These are phyloP conservation scores for Coniosporium apollinis DNA, from an alignment of 495 filamentous ascomycete genomes.

Conservation along the genomic window DNA sequence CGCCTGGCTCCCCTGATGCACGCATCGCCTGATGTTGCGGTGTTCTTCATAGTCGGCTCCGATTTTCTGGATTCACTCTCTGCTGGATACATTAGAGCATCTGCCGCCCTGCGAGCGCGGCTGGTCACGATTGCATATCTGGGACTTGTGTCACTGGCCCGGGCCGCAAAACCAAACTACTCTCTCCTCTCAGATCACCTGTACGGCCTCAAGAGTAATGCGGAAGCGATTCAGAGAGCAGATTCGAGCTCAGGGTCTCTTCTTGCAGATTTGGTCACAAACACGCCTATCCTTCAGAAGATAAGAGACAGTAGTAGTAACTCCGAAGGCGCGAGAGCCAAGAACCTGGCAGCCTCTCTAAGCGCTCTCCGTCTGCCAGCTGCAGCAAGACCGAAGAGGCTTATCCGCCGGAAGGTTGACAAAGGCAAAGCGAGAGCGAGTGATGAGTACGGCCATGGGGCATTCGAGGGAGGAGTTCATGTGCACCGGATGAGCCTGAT, in stretches of 20 bases:
- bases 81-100: constrained; percentile 43
- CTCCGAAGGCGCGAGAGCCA: constrained; percentile 31
- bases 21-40: constrained; percentile 32
- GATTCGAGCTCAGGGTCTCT: constrained; percentile 32
- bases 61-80: constrained; percentile 68
- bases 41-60: constrained; percentile 62
- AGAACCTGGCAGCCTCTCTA: constrained; percentile 39
- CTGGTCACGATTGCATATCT: constrained; percentile 58
- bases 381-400: constrained; percentile 33
- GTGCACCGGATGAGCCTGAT: constrained; percentile 70
- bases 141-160: constrained; percentile 48
- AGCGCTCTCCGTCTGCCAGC: constrained; percentile 33
- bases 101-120: constrained; percentile 38
- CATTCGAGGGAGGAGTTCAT: constrained; percentile 43
- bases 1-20: constrained; percentile 34
- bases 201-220: constrained; percentile 57
- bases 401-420: constrained; percentile 24
- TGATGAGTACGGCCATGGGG: constrained; percentile 26
- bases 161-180: constrained; percentile 45
- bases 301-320: constrained; percentile 16
- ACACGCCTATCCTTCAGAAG: constrained; percentile 33
- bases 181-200: constrained; percentile 64
- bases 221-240: constrained; percentile 23
- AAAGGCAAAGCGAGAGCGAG: constrained; percentile 54
- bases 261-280: constrained; percentile 44